A percentile compares a stretch with the other conserved stretches of the same genome.
Conservation (phyloP, 2,329 filamentous ascomycete genomes). For the Apiospora kogelbergensis region DNA sequence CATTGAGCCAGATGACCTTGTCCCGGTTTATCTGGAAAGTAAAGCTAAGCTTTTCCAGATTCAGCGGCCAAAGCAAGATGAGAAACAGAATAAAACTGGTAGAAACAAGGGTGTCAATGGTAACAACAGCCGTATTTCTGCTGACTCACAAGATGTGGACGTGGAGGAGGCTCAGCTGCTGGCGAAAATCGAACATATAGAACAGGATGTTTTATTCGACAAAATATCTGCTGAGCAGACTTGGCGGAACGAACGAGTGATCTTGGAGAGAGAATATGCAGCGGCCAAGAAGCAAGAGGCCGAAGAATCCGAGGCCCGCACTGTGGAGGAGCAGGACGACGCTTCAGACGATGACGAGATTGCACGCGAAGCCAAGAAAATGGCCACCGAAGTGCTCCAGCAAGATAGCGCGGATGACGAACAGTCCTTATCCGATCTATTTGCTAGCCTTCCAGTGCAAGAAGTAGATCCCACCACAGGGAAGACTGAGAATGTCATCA, state of each 20-base stretch:
- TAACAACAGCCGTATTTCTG: not conserved
- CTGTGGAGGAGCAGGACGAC: conserved; percentile 31
- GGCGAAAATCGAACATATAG: conserved; percentile 73
- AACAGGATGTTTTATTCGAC: conserved; percentile 77
- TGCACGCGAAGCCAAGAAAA: conserved; percentile 55
- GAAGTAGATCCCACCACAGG: conserved; percentile 59
- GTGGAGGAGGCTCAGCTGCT: conserved; percentile 64
- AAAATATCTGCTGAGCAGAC: conserved; percentile 61
- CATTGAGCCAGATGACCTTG: conserved; percentile 72
- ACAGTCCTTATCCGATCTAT: conserved; percentile 51
- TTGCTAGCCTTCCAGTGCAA: conserved; percentile 59
- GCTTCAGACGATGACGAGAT: conserved; percentile 46
- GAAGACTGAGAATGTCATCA: conserved; percentile 57
- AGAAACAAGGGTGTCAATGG: conserved; percentile 19
- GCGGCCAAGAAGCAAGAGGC: conserved; percentile 43
- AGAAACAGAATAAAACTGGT: conserved; percentile 40
- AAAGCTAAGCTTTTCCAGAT: conserved; percentile 67
- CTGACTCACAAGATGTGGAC: conserved; percentile 28
- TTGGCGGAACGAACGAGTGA: conserved; percentile 61
- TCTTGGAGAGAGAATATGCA: conserved; percentile 62
- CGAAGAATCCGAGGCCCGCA: conserved; percentile 34
- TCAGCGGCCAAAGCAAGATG: conserved; percentile 52
- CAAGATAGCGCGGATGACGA: conserved; percentile 56
- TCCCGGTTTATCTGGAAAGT: conserved; percentile 74
- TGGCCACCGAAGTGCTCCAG: conserved; percentile 58